Evolutionary conservation across 306 rosid genomes (phyloP), one percentile per base, ranked within the genome.

Genomic region (Trifolium pratense): DNA sequence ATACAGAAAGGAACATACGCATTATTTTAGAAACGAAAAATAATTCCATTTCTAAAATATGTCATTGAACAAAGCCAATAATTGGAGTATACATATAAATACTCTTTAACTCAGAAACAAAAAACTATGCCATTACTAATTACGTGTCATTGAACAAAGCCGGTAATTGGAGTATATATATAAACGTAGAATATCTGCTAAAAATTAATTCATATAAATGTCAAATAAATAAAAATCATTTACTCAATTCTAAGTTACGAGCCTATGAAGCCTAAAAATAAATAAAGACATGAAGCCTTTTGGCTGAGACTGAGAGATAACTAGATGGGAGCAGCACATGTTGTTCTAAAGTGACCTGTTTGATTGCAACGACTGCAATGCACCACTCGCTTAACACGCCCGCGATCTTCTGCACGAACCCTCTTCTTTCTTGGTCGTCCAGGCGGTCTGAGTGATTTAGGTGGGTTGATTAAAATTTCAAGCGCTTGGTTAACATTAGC

Each of bases 341-440:
- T 91, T 5, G 96, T 89, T 84, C 97, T 89, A 74, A 91, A 91
- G 80, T 91, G 97, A 23, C 97, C 97, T 7, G 92, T 89, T 71
- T 89, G 97, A 79, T 91, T 91, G 87, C 97, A 91, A 25, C 96
- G 95, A 74, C 97, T 91, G 72, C 97, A 91, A 72, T 89, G 97
- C 86, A 91, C 97, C 26, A 89, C 91, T n/a, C 97, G 81, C 79
- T 89, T 91, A 55, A 84, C 89, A 7, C 96, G 95, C 21, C 92
- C 96, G 3, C 97, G 92, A 45, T 91, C 97, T 79, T 91, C 97
- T 0, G 96, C 96, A 39, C 97, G 85, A 39, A 89, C 95, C 48
- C 96, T 80, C 64, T 89, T 91, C 89, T 91, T 91, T 78, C 97
- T 84, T 2, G 97, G 96, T 11, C 96, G 79, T 23, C 97, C 96